Percentiles rank a stretch among this genome's conserved stretches.
phyloP scores from a whole-genome alignment of 805 yeast species.

The Metschnikowia arizonensis region DNA sequence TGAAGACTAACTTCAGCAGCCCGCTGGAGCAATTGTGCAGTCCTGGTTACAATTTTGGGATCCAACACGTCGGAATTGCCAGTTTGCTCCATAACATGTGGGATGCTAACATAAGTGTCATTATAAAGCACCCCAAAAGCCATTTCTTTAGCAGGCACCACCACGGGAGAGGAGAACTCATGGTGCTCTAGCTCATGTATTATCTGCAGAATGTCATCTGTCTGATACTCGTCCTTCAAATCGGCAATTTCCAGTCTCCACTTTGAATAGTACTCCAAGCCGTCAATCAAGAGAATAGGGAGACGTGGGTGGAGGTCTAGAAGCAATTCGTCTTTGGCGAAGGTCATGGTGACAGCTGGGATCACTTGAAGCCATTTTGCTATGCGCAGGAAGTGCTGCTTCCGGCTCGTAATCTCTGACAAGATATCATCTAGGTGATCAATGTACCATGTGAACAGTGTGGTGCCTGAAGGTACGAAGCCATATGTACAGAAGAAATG shows the following conservation, averaged over 20 bases:
- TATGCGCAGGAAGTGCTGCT: conserved; percentile 8
- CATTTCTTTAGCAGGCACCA: conserved; percentile 11
- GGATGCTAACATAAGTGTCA: conserved; percentile 11
- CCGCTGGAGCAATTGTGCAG: conserved; percentile 1
- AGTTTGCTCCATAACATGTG: conserved; percentile 12
- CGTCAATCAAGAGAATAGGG: conserved; percentile 16
- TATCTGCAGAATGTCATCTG: conserved; percentile 1
- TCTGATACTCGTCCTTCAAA: conserved; percentile 8
- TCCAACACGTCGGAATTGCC: neutral
- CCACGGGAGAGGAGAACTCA: conserved; percentile 5
- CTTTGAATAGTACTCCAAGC: conserved; percentile 11
- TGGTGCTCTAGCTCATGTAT: conserved; percentile 7
- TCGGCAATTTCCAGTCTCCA: conserved; percentile 13
- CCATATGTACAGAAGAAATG: conserved; percentile 16
- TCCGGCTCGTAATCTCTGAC: neutral
- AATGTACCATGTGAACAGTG: conserved; percentile 8
- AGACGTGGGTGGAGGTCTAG: conserved; percentile 9
- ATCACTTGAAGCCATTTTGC: conserved; percentile 18
- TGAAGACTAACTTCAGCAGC: neutral
- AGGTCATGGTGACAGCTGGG: conserved; percentile 9
- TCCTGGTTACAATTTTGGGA: conserved; percentile 2
- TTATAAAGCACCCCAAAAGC: conserved; percentile 17
- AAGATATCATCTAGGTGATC: conserved; percentile 5
- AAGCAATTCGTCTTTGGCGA: neutral
- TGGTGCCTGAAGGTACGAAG: conserved; percentile 10